phyloP scores from a whole-genome alignment of 106 monocot genomes.

The Acorus calamus region DNA sequence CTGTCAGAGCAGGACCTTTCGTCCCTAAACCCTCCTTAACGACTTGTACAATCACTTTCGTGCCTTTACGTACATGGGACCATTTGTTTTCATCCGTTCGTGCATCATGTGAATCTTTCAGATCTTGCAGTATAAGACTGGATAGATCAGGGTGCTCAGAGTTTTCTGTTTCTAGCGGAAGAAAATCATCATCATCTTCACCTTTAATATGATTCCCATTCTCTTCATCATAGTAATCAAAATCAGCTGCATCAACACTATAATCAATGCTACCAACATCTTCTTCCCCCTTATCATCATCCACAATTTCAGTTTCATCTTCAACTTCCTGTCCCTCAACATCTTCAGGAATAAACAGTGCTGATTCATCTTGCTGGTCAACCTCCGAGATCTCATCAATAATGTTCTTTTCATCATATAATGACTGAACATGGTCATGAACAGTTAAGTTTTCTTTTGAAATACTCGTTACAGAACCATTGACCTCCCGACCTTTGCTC shows the following conservation, averaged over 20 bases:
- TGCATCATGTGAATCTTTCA: slow-evolving; percentile 8
- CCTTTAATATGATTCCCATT: slow-evolving; percentile 31
- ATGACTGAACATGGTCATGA: slow-evolving; percentile 20
- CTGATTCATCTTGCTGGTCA: slow-evolving; percentile 38
- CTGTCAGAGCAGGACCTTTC: slow-evolving; percentile 77
- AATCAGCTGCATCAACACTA: slow-evolving; percentile 19
- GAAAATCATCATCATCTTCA: slow-evolving; percentile 38
- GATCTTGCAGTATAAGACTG: slow-evolving; percentile 14
- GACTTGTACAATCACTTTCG: slow-evolving; percentile 91
- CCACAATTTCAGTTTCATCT: slow-evolving; percentile 20
- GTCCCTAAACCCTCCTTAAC: slow-evolving; percentile 90
- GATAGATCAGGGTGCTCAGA: slow-evolving; percentile 13
- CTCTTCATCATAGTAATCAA: slow-evolving; percentile 35
- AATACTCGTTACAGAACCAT: slow-evolving; percentile 24
- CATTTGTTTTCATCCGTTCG: slow-evolving; percentile 43
- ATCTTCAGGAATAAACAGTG: slow-evolving; percentile 20
- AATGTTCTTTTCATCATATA: slow-evolving; percentile 29
- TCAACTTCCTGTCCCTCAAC: slow-evolving; percentile 31
- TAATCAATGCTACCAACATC: slow-evolving; percentile 12
- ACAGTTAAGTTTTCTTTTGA: slow-evolving; percentile 11
- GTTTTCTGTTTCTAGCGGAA: slow-evolving; percentile 23
- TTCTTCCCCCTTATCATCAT: slow-evolving; percentile 11
- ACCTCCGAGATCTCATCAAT: slow-evolving; percentile 37
- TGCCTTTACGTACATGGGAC: slow-evolving; percentile 73
- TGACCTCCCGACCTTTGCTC: slow-evolving; percentile 8